A percentile compares a stretch with the other conserved stretches of the same genome.
These are phyloP conservation scores for Dactylellina drechsleri DNA, from an alignment of 2,329 filamentous ascomycete species.

Conservation along the genomic window DNA sequence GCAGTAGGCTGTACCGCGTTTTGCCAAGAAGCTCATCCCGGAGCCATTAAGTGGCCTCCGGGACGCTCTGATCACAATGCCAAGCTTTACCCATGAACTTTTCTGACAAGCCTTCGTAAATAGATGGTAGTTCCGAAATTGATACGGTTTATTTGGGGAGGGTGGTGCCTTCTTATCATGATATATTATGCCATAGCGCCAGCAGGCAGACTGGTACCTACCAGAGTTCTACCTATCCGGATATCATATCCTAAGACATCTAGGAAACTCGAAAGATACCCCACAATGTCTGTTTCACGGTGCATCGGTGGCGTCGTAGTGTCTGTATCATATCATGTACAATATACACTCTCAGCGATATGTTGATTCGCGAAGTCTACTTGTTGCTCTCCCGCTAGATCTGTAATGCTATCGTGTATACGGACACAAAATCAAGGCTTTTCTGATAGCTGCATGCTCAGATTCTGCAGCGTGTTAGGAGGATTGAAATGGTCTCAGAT, in stretches of 20 bases:
- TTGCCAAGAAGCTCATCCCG: too few relatives aligned
- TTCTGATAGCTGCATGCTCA: not conserved
- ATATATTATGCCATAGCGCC: not conserved
- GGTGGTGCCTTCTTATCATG: constrained; percentile 17
- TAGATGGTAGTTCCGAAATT: constrained; percentile 41
- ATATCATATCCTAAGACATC: not conserved
- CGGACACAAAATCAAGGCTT: not conserved
- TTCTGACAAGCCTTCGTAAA: too few relatives aligned
- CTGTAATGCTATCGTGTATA: too few relatives aligned
- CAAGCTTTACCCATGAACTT: too few relatives aligned
- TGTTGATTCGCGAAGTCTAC: too few relatives aligned
- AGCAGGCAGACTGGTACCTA: not conserved
- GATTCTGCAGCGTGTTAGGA: not conserved
- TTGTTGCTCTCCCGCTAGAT: too few relatives aligned
- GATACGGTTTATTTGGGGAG: not conserved
- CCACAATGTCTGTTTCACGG: constrained; percentile 32
- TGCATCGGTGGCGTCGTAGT: not conserved
- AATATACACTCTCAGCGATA: not conserved
- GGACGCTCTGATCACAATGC: too few relatives aligned
- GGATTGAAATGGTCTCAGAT: not conserved
- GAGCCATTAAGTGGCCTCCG: too few relatives aligned
- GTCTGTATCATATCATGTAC: not conserved
- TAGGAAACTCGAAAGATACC: constrained; percentile 23
- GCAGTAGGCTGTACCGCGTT: too few relatives aligned
- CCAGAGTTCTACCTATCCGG: constrained; percentile 3